These are phyloP conservation scores for Yamadazyma philogaea DNA, from an alignment of 805 yeast species.

Conservation along the genomic window DNA sequence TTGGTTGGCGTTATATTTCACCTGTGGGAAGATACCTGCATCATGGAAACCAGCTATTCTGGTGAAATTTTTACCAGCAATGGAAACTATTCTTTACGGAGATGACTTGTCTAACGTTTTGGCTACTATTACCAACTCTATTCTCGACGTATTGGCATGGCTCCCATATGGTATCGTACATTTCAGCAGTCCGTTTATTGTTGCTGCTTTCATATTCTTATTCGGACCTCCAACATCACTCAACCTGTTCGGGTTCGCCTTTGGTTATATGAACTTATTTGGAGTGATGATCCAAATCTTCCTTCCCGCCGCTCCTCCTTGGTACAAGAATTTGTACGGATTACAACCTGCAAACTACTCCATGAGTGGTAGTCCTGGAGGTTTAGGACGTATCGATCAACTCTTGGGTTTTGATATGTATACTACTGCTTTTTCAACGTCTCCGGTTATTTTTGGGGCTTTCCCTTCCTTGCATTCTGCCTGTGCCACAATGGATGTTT, in stretches of 20 bases:
- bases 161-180: slow-evolving; percentile 91
- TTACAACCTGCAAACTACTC: slow-evolving; percentile 85
- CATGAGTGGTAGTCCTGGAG: slow-evolving; percentile 95
- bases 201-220: slow-evolving; percentile 70
- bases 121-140: slow-evolving; percentile 63
- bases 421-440: slow-evolving; percentile 74
- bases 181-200: slow-evolving; percentile 85
- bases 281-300: slow-evolving; percentile 82
- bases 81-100: slow-evolving; percentile 89
- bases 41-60: slow-evolving; percentile 81
- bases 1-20: slow-evolving; percentile 82
- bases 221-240: slow-evolving; percentile 91
- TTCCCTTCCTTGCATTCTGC: slow-evolving; percentile 85
- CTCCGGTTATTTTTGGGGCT: slow-evolving; percentile 95
- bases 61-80: slow-evolving; percentile 84
- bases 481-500: slow-evolving; percentile 89
- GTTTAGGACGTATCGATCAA: slow-evolving; percentile 80
- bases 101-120: slow-evolving; percentile 82
- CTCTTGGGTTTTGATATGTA: slow-evolving; percentile 79
- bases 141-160: slow-evolving; percentile 88
- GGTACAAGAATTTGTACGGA: slow-evolving; percentile 87
- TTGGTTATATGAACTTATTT: slow-evolving; percentile 87
- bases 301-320: slow-evolving; percentile 96
- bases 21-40: slow-evolving; percentile 70
- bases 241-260: slow-evolving; percentile 83